phyloP scores from a whole-genome alignment of 169 alveolate species.

The Babesia caballi region DNA sequence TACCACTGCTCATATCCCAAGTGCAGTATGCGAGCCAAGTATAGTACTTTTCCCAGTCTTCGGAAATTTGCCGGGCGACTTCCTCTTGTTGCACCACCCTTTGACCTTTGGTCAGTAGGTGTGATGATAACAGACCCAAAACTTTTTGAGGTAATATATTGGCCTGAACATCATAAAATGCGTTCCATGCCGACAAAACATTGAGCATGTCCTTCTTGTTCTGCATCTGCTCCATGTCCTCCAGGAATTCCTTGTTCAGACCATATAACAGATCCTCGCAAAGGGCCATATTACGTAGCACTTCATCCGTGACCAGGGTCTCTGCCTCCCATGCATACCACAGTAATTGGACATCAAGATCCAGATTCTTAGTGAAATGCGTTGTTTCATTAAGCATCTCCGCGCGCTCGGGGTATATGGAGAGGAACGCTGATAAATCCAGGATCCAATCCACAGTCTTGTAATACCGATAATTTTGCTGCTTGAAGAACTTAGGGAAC shows the following conservation, averaged over 20 bases:
- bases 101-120: not conserved
- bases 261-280: not conserved
- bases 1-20: not conserved
- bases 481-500: not conserved
- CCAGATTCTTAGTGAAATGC: not conserved
- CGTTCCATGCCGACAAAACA: not conserved
- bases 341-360: not conserved
- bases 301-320: not conserved
- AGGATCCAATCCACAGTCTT: not conserved
- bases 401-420: not conserved
- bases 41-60: not conserved
- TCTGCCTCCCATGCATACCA: conserved; percentile 4
- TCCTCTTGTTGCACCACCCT: not conserved
- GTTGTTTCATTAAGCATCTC: not conserved
- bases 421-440: not conserved
- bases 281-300: not conserved
- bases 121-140: not conserved
- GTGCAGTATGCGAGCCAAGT: conserved; percentile 1
- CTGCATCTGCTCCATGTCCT: not conserved
- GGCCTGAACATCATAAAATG: not conserved
- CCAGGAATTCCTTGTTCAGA: not conserved
- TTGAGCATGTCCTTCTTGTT: not conserved
- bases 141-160: not conserved
- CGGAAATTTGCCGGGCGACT: not conserved
- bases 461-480: not conserved